Evolutionary conservation across 1,284 basidiomycete species (phyloP).

Genomic region (Cryptococcus floricola): DNA sequence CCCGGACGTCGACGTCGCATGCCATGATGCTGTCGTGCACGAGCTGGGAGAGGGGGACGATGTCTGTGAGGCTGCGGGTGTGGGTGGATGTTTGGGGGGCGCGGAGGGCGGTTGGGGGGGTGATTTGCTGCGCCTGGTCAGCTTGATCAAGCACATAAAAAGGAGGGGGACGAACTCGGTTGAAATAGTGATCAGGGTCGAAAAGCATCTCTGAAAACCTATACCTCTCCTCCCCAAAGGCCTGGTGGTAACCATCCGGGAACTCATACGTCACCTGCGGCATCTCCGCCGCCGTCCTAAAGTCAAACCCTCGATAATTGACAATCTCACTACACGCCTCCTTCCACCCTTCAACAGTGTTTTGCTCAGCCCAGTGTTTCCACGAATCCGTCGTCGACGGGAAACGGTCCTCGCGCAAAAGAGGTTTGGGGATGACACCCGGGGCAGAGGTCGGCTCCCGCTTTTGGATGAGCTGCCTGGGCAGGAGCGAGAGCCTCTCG

Average conservation of each 20-base stretch:
- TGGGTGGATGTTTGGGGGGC: constrained; percentile 51
- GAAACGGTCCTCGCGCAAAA: constrained; percentile 70
- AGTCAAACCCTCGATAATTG: constrained; percentile 35
- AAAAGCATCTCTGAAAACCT: constrained; percentile 87
- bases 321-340: constrained; percentile 78
- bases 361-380: constrained; percentile 73
- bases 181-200: constrained; percentile 68
- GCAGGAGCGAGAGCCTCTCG: constrained; percentile 45
- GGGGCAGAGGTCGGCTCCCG: constrained; percentile 62
- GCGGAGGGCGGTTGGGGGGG: constrained; percentile 37
- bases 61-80: constrained; percentile 57
- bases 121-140: constrained; percentile 18
- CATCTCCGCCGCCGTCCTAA: constrained; percentile 31
- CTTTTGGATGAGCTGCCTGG: constrained; percentile 81
- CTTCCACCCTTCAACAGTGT: constrained; percentile 90
- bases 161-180: constrained; percentile 56
- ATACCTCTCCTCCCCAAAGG: constrained; percentile 79
- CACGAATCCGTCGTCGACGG: constrained; percentile 71
- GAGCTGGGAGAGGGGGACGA: constrained; percentile 64
- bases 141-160: background rate
- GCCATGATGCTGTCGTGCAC: constrained; percentile 74
- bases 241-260: constrained; percentile 85
- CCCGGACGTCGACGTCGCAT: constrained; percentile 87
- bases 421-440: constrained; percentile 61
- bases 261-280: constrained; percentile 70